Conservation (phyloP, 257 asterid genomes). For the Petunia secreta region DNA sequence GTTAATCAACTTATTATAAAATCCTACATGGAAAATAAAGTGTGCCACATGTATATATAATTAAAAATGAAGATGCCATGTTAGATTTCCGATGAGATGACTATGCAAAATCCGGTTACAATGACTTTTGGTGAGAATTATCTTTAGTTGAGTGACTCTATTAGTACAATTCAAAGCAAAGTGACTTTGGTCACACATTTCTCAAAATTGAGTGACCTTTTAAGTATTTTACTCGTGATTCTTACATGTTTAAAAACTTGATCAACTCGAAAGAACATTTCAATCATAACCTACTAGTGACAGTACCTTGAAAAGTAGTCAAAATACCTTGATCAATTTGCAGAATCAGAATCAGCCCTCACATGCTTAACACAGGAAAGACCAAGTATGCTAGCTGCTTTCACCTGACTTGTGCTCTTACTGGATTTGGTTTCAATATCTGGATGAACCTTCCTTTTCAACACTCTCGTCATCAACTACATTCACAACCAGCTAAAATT, state of each 20-base stretch:
- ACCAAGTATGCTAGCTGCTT: conserved; percentile 27
- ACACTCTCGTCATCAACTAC: conserved; percentile 64
- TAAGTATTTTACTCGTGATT: too few relatives aligned
- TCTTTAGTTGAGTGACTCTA: too few relatives aligned
- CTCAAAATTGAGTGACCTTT: too few relatives aligned
- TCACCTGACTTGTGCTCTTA: conserved; percentile 7
- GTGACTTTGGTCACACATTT: too few relatives aligned
- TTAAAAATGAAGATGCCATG: too few relatives aligned
- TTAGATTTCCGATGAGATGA: too few relatives aligned
- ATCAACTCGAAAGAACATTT: not conserved
- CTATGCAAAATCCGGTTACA: too few relatives aligned
- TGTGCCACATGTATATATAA: too few relatives aligned
- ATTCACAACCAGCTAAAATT: not conserved
- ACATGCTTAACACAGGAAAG: conserved; percentile 18
- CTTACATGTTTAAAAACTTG: not conserved
- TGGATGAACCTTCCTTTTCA: conserved; percentile 76
- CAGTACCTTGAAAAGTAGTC: not conserved
- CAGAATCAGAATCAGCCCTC: conserved; percentile 39
- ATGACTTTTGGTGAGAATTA: too few relatives aligned
- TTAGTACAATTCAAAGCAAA: too few relatives aligned
- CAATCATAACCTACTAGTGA: not conserved
- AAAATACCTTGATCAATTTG: conserved; percentile 44
- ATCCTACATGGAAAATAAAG: too few relatives aligned
- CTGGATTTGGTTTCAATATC: conserved; percentile 42
- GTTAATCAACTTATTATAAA: too few relatives aligned